Evolutionary conservation across 148 eudicot genomes (phyloP).

Genomic region (Cornus kousa): DNA sequence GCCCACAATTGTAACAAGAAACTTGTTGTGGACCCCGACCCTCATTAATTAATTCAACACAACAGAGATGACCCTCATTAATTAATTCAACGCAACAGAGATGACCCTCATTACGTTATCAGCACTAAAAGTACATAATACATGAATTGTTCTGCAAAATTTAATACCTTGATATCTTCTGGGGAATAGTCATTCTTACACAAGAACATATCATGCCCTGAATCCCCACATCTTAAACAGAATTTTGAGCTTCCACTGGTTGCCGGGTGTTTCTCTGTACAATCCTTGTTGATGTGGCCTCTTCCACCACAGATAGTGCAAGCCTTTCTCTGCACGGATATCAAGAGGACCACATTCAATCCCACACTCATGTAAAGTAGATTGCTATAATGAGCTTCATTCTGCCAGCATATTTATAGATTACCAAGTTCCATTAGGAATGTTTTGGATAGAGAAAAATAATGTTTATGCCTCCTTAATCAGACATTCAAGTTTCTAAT

Average conservation of each 20-base stretch:
- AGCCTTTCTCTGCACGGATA: constrained; percentile 28
- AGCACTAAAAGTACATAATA: background rate
- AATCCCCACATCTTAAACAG: constrained; percentile 43
- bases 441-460: background rate
- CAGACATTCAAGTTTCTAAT: too few relatives aligned
- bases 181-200: constrained; percentile 32
- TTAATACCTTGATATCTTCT: constrained; percentile 46
- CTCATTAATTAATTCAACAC: constrained; percentile 19
- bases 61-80: constrained; percentile 32
- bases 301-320: constrained; percentile 32
- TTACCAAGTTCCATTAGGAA: background rate
- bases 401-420: background rate
- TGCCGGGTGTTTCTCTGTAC: constrained; percentile 28
- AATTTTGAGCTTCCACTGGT: constrained; percentile 7
- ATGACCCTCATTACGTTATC: background rate
- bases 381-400: background rate
- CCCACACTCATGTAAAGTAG: background rate
- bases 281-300: constrained; percentile 40
- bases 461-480: background rate
- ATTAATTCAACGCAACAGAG: constrained; percentile 31
- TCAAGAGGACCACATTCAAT: background rate
- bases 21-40: constrained; percentile 16
- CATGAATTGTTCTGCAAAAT: background rate
- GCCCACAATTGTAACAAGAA: constrained; percentile 37
- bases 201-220: constrained; percentile 43